Percentiles rank a stretch among this genome's conserved stretches.
Conservation (phyloP, 78 protist species). For the Cavenderia fasciculata region DNA sequence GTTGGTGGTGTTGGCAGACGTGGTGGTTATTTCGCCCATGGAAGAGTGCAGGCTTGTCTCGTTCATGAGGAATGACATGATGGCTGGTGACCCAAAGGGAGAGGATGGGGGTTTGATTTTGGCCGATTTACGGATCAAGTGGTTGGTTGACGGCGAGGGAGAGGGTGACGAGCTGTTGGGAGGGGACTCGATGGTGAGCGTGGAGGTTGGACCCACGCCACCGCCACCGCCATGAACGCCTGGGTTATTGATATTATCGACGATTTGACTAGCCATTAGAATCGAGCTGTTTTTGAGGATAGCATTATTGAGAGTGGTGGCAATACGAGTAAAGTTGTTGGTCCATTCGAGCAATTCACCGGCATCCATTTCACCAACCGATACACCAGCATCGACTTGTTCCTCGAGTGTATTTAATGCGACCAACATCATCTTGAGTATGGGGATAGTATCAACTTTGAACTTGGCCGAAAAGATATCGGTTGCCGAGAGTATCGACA, state of each 20-base stretch:
- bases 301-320: conserved; percentile 39
- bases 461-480: conserved; percentile 20
- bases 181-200: not conserved
- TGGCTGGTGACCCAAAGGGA: not conserved
- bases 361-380: conserved; percentile 9
- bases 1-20: not conserved
- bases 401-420: conserved; percentile 20
- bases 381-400: conserved; percentile 36
- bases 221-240: not conserved
- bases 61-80: conserved; percentile 1
- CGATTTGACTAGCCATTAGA: not conserved
- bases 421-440: conserved; percentile 11
- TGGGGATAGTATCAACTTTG: conserved; percentile 39
- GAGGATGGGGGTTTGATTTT: not conserved
- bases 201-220: too few relatives aligned
- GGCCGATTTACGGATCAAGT: too few relatives aligned
- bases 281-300: conserved; percentile 14
- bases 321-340: conserved; percentile 17
- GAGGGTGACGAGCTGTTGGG: not conserved
- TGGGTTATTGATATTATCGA: not conserved
- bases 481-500: conserved; percentile 3
- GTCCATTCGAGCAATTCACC: conserved; percentile 53
- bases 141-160: not conserved
- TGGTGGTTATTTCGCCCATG: not conserved
- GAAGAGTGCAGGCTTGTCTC: not conserved